Evolutionary conservation across 169 alveolate genomes (phyloP), one percentile per base, ranked within the genome.

Genomic region (Plasmodium relictum): DNA sequence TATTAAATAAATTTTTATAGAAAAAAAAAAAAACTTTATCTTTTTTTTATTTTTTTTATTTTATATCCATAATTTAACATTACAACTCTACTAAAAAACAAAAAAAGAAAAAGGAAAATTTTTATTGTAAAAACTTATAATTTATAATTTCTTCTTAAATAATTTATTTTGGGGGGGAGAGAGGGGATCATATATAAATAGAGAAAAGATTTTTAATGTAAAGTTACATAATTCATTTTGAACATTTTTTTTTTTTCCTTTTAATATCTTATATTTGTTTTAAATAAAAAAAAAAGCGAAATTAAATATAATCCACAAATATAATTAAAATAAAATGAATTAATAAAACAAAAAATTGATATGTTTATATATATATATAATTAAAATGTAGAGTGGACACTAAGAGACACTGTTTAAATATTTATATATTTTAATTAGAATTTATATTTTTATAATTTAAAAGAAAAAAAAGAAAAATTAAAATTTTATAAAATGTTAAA

Each of bases 281-380:
- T 54, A 12, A 12, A 54, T 12, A 18, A 22, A 12, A 18, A 54
- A 54, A 54, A 54, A 54, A 31, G 39, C 3, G 3, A 31, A 31
- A 31, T 31, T 31, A 31, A 31, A 31, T 31, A 31, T 31, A 31
- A 54, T n/a, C 37, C 31, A 54, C 63, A 54, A 54, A n/a, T 54
- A 54, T 54, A 54, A 54, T 54, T 54, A 54, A 54, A 18, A 3
- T 31, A 31, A 12, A 54, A 22, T 24, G 22, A 54, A 54, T 54
- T 54, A 54, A 54, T 54, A 18, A 54, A 54, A 54, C 63, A 54
- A 54, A 54, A 54, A 54, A 54, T 8, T 54, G 9, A 9, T 52
- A 54, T 54, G 22, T 54, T 18, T 54, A 22, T 54, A 54, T 54
- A 50, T 50, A 50, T n/a, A 54, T 24, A 54, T 18, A 18, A 7